Evolutionary conservation across 306 rosid species (phyloP).

Genomic region (Castanea crenata): DNA sequence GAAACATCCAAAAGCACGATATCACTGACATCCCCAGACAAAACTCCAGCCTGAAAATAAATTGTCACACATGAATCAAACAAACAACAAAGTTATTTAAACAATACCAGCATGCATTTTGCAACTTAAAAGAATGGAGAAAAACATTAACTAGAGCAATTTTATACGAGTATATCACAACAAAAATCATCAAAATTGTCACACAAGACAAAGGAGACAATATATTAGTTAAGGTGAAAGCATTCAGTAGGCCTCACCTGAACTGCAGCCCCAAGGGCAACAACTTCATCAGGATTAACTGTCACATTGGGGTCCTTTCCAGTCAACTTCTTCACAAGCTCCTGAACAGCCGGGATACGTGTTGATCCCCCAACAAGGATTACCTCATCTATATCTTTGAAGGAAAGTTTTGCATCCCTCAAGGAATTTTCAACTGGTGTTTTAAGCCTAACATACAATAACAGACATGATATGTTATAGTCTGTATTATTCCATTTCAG

Average conservation of each 20-base stretch:
- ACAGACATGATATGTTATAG: too few relatives aligned
- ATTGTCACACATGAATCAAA: too few relatives aligned
- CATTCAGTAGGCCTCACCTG: slow-evolving; percentile 41
- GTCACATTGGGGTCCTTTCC: slow-evolving; percentile 91
- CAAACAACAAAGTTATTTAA: too few relatives aligned
- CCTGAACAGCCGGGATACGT: slow-evolving; percentile 90
- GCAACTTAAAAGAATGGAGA: too few relatives aligned
- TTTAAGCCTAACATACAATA: slow-evolving; percentile 51
- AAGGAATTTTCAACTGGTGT: slow-evolving; percentile 85
- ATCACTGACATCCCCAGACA: neutral
- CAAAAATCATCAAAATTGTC: too few relatives aligned
- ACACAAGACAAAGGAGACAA: too few relatives aligned
- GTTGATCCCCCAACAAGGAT: slow-evolving; percentile 96
- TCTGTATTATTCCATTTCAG: too few relatives aligned
- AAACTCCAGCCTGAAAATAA: slow-evolving; percentile 66
- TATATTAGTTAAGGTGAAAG: too few relatives aligned
- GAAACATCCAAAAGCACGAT: slow-evolving; percentile 79
- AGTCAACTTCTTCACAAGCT: slow-evolving; percentile 79
- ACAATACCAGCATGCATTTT: too few relatives aligned
- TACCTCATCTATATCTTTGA: slow-evolving; percentile 81
- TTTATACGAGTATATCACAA: too few relatives aligned
- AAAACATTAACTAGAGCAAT: too few relatives aligned
- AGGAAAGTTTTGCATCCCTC: slow-evolving; percentile 92
- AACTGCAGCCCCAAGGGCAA: slow-evolving; percentile 94
- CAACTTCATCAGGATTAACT: slow-evolving; percentile 95